Conservation (phyloP, 495 filamentous ascomycete species). For the Penicillium lagena region DNA sequence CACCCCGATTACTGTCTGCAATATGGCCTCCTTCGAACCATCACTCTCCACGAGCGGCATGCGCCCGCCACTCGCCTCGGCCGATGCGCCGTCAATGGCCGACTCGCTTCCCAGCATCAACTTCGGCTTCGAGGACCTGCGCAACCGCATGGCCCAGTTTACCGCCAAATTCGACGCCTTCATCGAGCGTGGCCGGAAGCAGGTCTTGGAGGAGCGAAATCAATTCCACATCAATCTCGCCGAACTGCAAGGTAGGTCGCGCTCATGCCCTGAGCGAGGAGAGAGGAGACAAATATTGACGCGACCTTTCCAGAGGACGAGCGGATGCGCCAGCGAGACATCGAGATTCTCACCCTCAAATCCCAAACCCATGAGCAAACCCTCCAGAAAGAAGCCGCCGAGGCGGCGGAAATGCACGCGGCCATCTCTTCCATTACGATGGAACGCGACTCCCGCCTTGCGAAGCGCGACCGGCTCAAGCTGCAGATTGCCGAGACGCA, state of each 20-base stretch:
- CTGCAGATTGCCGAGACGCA: constrained; percentile 76
- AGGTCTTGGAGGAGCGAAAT: constrained; percentile 86
- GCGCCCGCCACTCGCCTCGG: constrained; percentile 58
- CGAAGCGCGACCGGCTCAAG: constrained; percentile 65
- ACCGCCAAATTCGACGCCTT: constrained; percentile 88
- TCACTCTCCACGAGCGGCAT: constrained; percentile 68
- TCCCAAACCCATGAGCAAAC: constrained; percentile 68
- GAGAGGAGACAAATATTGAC: too few relatives aligned
- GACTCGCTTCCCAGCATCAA: constrained; percentile 84
- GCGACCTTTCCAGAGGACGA: constrained; percentile 65
- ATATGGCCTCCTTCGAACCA: constrained; percentile 71
- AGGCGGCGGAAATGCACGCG: constrained; percentile 80
- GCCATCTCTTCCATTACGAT: constrained; percentile 68
- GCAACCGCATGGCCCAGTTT: constrained; percentile 91
- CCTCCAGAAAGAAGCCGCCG: constrained; percentile 78
- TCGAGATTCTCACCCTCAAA: constrained; percentile 76
- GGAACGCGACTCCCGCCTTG: constrained; percentile 69
- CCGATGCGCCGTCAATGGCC: constrained; percentile 58
- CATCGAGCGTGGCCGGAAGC: constrained; percentile 83
- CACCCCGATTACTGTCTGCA: constrained; percentile 1
- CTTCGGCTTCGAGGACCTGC: constrained; percentile 94
- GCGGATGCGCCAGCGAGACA: constrained; percentile 79
- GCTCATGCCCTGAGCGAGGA: background rate
- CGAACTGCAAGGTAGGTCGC: constrained; percentile 71
- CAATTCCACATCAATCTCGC: constrained; percentile 86